Evolutionary conservation across 78 protist species (phyloP).

Genomic region (Trichosphaerium sp.): DNA sequence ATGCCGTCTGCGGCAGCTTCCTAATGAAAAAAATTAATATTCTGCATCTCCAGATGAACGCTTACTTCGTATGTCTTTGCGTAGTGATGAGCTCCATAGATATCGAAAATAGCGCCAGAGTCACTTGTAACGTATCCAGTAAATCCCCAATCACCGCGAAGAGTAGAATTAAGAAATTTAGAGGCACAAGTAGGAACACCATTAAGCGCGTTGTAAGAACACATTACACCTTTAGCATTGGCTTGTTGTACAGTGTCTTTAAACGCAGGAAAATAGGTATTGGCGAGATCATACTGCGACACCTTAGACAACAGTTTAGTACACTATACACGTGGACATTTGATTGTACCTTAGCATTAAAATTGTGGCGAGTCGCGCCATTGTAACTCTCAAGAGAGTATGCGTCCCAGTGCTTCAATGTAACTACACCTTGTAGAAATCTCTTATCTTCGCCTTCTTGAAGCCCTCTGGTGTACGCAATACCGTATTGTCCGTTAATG

Average conservation of each 20-base stretch:
- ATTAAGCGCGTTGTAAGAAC: slow-evolving; percentile 33
- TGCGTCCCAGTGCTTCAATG: too few species aligned
- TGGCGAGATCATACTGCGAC: neutral
- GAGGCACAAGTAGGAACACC: slow-evolving; percentile 47
- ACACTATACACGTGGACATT: too few species aligned
- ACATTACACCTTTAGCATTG: slow-evolving; percentile 25
- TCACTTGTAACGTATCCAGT: slow-evolving; percentile 38
- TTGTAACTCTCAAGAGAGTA: slow-evolving; percentile 16
- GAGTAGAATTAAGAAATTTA: neutral
- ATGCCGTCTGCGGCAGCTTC: neutral
- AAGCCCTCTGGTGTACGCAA: neutral
- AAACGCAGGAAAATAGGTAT: slow-evolving; percentile 24
- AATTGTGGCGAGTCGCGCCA: neutral
- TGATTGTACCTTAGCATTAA: slow-evolving; percentile 18
- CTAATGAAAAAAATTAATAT: neutral
- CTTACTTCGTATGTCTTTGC: neutral
- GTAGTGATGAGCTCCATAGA: neutral
- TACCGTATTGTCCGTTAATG: slow-evolving; percentile 1
- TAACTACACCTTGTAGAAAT: neutral
- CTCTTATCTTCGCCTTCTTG: slow-evolving; percentile 3
- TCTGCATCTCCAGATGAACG: neutral
- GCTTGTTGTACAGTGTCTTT: neutral
- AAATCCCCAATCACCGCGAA: slow-evolving; percentile 18
- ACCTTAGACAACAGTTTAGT: too few species aligned
- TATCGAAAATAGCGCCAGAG: slow-evolving; percentile 16